Percentiles rank a stretch among this genome's conserved stretches.
phyloP scores from a whole-genome alignment of 2,329 filamentous ascomycete genomes.

The Cladosporium sp. region DNA sequence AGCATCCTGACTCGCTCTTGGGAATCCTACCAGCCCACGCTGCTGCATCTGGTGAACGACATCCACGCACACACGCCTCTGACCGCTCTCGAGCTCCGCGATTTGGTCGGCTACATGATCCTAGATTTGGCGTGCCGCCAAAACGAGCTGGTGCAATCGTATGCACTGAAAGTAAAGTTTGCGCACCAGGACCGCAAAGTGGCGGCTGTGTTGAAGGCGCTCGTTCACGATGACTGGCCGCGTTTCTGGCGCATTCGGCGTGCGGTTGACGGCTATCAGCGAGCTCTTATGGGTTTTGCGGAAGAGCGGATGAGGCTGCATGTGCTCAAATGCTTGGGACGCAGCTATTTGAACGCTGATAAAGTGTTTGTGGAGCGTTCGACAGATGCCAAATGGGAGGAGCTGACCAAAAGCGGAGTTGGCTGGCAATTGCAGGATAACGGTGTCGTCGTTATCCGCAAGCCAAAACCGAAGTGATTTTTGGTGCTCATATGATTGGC shows the following conservation, averaged over 20 bases:
- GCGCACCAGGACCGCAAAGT: conserved; percentile 66
- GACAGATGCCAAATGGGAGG: conserved; percentile 70
- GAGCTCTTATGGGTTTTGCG: conserved; percentile 78
- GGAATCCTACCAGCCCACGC: conserved; percentile 86
- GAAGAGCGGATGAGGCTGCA: conserved; percentile 72
- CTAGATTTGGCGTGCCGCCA: conserved; percentile 88
- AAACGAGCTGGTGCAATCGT: conserved; percentile 71
- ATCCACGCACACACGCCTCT: conserved; percentile 70
- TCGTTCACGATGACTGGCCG: conserved; percentile 82
- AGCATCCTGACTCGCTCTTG: conserved; percentile 78
- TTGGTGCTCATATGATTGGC: neutral
- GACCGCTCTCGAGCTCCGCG: conserved; percentile 69
- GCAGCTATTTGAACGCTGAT: conserved; percentile 75
- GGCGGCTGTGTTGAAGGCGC: conserved; percentile 65
- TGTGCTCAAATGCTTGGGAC: conserved; percentile 82
- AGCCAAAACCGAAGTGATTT: conserved; percentile 49
- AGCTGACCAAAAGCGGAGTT: conserved; percentile 69
- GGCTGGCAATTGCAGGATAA: conserved; percentile 75
- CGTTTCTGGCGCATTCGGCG: conserved; percentile 70
- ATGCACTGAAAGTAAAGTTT: conserved; percentile 63
- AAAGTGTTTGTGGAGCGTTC: conserved; percentile 67
- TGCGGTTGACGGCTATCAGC: conserved; percentile 76
- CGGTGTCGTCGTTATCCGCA: conserved; percentile 74
- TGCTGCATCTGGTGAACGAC: conserved; percentile 72
- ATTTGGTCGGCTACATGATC: conserved; percentile 78